Evolutionary conservation across 2,329 filamentous ascomycete genomes (phyloP).

Genomic region (Orbilia brochopaga): DNA sequence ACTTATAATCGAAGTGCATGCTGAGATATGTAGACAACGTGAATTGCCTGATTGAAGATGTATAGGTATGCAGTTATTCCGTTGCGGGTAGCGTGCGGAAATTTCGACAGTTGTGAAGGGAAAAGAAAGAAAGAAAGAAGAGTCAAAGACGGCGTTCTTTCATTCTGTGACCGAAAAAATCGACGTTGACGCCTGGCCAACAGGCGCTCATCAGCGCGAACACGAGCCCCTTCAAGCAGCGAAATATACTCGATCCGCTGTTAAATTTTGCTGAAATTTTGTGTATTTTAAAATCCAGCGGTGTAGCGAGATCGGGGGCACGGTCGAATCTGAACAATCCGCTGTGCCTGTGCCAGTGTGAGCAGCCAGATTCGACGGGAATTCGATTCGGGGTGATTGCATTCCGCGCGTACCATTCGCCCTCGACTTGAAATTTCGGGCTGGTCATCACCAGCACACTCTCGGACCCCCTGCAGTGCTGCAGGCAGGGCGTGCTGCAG

Average conservation of each 20-base stretch:
- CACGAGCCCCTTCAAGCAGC: not conserved
- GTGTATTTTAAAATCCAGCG: not conserved
- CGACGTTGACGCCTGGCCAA: slow-evolving; percentile 5
- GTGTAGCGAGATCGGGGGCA: not conserved
- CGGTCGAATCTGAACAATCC: too few relatives aligned
- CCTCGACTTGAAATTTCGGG: slow-evolving; percentile 45
- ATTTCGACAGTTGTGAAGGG: not conserved
- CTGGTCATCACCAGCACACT: slow-evolving; percentile 23
- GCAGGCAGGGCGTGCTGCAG: not conserved
- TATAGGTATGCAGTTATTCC: slow-evolving; percentile 4
- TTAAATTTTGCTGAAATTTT: not conserved
- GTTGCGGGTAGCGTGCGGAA: slow-evolving; percentile 5
- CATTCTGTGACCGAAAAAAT: not conserved
- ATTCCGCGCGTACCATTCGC: slow-evolving; percentile 47
- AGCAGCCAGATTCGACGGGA: not conserved
- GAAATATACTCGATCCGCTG: not conserved
- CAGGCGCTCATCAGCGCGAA: slow-evolving; percentile 1
- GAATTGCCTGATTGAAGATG: slow-evolving; percentile 9
- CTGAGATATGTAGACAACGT: slow-evolving; percentile 11
- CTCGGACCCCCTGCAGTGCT: slow-evolving; percentile 5
- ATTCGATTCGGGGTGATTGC: not conserved
- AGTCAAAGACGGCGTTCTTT: not conserved
- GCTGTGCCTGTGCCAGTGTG: too few relatives aligned
- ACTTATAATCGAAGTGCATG: slow-evolving; percentile 4
- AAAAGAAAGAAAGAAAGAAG: not conserved